A percentile compares a stretch with the other conserved stretches of the same genome.
phyloP scores from a whole-genome alignment of 352 stramenopile species.

The Pythium aristosporum region DNA sequence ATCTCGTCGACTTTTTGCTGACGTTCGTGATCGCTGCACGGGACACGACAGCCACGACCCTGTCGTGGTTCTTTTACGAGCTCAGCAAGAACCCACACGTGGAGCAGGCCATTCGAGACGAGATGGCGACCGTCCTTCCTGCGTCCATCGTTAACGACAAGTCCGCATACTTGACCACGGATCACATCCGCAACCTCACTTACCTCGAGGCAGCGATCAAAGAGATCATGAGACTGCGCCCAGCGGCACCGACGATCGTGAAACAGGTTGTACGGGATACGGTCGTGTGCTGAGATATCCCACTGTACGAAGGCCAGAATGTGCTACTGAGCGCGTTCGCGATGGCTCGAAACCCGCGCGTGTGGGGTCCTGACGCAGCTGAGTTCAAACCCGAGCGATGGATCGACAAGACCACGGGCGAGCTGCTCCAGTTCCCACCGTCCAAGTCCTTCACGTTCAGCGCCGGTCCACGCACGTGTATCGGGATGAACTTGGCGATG shows the following conservation, averaged over 20 bases:
- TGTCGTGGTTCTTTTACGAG: conserved; percentile 75
- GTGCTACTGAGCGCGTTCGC: conserved; percentile 32
- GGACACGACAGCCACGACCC: conserved; percentile 70
- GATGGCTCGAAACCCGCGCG: conserved; percentile 27
- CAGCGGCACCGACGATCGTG: conserved; percentile 58
- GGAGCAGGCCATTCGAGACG: conserved; percentile 33
- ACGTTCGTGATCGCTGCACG: conserved; percentile 68
- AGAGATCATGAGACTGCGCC: conserved; percentile 67
- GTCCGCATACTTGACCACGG: conserved; percentile 9
- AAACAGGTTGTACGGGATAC: conserved; percentile 47
- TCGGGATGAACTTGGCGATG: too few relatives aligned
- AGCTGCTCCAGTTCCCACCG: neutral
- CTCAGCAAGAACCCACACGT: conserved; percentile 60
- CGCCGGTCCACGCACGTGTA: too few relatives aligned
- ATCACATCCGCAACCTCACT: conserved; percentile 1
- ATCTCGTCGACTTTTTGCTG: conserved; percentile 67
- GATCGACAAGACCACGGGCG: conserved; percentile 28
- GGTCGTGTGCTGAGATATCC: conserved; percentile 35
- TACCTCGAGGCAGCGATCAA: conserved; percentile 57
- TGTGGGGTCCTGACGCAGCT: conserved; percentile 18
- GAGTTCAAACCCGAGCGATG: conserved; percentile 32
- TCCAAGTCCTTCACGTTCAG: too few relatives aligned
- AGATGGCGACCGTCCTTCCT: conserved; percentile 28
- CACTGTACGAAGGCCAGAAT: conserved; percentile 23
- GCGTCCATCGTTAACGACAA: neutral